Percentiles rank a stretch among this genome's conserved stretches.
Conservation (phyloP, 1,139 yeast genomes). For the Nematodospora anomalae region DNA sequence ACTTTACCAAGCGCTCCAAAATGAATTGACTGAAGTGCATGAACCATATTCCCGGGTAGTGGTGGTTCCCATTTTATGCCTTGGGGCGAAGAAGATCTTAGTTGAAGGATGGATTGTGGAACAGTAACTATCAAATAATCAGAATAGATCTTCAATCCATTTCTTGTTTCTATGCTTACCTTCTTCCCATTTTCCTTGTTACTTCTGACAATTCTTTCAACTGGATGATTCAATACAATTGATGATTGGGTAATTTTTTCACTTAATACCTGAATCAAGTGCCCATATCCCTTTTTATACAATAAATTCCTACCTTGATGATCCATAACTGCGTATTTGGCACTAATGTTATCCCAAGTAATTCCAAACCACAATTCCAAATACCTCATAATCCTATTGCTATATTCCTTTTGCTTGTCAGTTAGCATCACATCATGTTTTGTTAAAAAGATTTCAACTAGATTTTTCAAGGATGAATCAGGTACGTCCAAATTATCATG, state of each 20-base stretch:
- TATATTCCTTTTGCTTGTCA: constrained; percentile 48
- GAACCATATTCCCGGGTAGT: constrained; percentile 48
- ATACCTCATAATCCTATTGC: constrained; percentile 53
- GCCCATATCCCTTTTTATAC: constrained; percentile 59
- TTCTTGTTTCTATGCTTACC: constrained; percentile 22
- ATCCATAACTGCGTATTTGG: constrained; percentile 62
- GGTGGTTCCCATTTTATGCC: constrained; percentile 61
- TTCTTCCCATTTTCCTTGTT: constrained; percentile 15
- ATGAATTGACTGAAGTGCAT: constrained; percentile 51
- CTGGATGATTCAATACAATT: constrained; percentile 48
- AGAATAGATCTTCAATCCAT: constrained; percentile 26
- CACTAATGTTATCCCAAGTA: constrained; percentile 64
- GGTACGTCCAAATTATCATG: constrained; percentile 42
- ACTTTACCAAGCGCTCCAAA: constrained; percentile 80
- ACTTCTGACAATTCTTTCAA: constrained; percentile 39
- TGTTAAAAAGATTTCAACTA: constrained; percentile 46
- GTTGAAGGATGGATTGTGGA: constrained; percentile 66
- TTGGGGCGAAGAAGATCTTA: constrained; percentile 33
- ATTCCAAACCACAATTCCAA: constrained; percentile 81
- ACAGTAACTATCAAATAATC: constrained; percentile 68
- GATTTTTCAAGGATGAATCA: constrained; percentile 53
- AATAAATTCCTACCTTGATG: constrained; percentile 76
- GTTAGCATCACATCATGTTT: constrained; percentile 50
- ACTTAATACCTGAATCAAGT: constrained; percentile 47
- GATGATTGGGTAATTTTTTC: constrained; percentile 37